Conservation (phyloP, 169 alveolate species). For the Plasmodium vivax region DNA sequence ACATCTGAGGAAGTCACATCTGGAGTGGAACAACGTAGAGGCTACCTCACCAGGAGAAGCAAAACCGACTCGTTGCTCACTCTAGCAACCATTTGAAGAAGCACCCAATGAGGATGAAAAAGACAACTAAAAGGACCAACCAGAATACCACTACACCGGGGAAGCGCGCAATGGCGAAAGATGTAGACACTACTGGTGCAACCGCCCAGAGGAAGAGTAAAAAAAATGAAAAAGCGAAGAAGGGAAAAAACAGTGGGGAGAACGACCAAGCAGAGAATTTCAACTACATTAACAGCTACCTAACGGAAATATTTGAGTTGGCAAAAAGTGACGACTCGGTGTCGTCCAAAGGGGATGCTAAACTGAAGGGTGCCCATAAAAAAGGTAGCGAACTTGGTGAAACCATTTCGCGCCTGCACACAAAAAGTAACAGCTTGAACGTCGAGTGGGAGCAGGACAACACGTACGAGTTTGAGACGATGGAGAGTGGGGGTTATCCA, state of each 20-base stretch:
- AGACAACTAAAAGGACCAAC: conserved; percentile 1
- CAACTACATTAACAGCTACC: conserved; percentile 32
- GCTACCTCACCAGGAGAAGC: not conserved
- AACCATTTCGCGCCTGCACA: not conserved
- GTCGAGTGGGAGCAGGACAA: conserved; percentile 37
- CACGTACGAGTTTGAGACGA: conserved; percentile 56
- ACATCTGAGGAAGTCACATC: not conserved
- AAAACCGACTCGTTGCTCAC: not conserved
- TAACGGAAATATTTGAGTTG: conserved; percentile 37
- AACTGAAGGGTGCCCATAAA: not conserved
- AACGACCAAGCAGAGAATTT: conserved; percentile 27
- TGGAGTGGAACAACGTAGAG: not conserved
- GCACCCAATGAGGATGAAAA: conserved; percentile 22
- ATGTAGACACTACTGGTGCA: not conserved
- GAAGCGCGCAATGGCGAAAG: not conserved
- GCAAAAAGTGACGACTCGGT: conserved; percentile 29
- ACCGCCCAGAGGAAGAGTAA: not conserved
- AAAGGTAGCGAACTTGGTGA: conserved; percentile 6
- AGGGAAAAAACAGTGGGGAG: not conserved
- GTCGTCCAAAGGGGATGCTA: conserved; percentile 4
- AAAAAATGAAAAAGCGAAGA: conserved; percentile 4
- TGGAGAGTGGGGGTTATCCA: conserved; percentile 14
- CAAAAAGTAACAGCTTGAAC: conserved; percentile 45
- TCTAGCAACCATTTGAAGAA: not conserved
- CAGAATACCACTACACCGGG: not conserved